Base-by-base conservation (phyloP, 495 filamentous ascomycete genomes). In the Chaetomium tenue region DNA sequence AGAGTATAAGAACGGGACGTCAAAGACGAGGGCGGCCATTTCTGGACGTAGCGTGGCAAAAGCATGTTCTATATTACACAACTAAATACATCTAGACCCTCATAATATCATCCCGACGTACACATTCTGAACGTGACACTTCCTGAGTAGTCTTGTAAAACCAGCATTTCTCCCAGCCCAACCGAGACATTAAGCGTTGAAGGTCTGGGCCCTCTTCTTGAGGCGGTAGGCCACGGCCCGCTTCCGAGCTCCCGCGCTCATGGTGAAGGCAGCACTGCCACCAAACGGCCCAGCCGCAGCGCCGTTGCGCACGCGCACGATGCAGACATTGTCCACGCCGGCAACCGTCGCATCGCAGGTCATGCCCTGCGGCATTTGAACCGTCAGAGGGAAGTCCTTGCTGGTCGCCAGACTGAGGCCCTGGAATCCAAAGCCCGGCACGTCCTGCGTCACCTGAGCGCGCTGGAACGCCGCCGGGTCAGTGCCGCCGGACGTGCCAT, bases 331-430 rank as follows among this genome's bases (percentile, higher is more conserved):
- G 54, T 75, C 61, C 1, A 78, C 81, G 11, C 80, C 82, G 18
- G 77, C 84, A 23, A 81, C 80, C 16, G 75, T 75, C 25, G 75
- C 85, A 25, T 81, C 77, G 75, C 85, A 87, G 9, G 82, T 85
- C 83, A 87, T 86, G 48, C 83, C 84, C 0, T 75, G 76, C 2
- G 85, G 85, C 82, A 88, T 86, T 73, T 85, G 75, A 7, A 87
- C 79, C 9, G 73, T 77, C 46, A 87, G 68, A 2, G 81, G 80
- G 74, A 85, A 86, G 63, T 87, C 83, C 37, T 74, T 81, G 66
- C 71, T 82, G 7, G 77, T 80, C 5, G 80, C 79, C 7, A 71
- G 66, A 23, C 81, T 83, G 23, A 84, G 66, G 48, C 83, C 83
- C n/a, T 71, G 67, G 64, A 83, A 63, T 20, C 79, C 78, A 33